Evolutionary conservation across 768 basidiomycete species (phyloP), one percentile per base, ranked within the genome.

Genomic region (Pisolithus tinctorius): DNA sequence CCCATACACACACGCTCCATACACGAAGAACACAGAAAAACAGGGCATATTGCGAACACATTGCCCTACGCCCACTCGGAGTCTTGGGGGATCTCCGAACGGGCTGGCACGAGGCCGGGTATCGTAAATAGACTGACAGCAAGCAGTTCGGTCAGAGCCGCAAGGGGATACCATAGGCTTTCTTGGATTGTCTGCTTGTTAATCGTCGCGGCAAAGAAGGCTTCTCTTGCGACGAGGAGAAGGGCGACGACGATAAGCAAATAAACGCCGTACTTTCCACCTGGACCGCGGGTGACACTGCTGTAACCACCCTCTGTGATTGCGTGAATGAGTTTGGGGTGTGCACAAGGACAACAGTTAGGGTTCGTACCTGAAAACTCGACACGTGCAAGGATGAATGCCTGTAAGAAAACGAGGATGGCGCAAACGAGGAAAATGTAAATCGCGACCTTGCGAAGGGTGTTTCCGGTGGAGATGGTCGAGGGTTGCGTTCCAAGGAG

Each of bases 81-180:
- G 1, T 47, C 47, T 14, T 55, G 51, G 11, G 46, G 36, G 16
- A 36, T 40, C 16, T 56, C 53, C 3, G 49, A 51, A 20, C 54
- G 54, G 23, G 49, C 44, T 17, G 69, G 67, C n/a, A 71, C 66
- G 0, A 71, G 55, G 31, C 70, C 68, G 4, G 65, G 67, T 3
- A 58, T 38, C 14, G 58, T 47, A 47, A 67, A 69, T 30, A 68
- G 46, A 39, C 47, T 4, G 13, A 66, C 60, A 8, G 63, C 69
- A 23, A 71, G 47, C 30, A 64, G 53, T 46, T 71, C 69, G 10
- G 71, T 58, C 13, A 65, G 47, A 2, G 54, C 71, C 20, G 63
- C 34, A 27, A 72, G 55, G 3, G 69, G 68, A 37, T 69, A 70
- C 62, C 66, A 69, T 7, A 68, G 30, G 1, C 64, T 58, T 39